These are phyloP conservation scores for Plasmodium ovale DNA, from an alignment of 169 alveolate species.

Conservation along the genomic window DNA sequence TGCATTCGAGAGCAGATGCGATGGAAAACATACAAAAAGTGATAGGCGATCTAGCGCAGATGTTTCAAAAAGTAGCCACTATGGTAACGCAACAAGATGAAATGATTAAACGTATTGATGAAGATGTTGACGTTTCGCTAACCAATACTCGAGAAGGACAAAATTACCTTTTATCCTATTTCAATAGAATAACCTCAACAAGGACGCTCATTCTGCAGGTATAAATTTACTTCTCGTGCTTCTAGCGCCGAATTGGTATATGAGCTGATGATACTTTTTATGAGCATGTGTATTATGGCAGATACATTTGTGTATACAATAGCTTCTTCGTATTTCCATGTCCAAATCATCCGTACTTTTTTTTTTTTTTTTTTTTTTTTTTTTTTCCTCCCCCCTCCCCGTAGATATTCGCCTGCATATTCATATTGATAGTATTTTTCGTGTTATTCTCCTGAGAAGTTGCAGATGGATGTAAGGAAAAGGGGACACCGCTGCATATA, in stretches of 20 bases:
- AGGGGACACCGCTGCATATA: not conserved
- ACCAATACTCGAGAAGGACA: slow-evolving; percentile 80
- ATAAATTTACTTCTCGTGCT: no score
- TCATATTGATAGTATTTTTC: slow-evolving; percentile 54
- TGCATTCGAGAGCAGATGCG: slow-evolving; percentile 80
- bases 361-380: not conserved
- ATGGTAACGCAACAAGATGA: slow-evolving; percentile 86
- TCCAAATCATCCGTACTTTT: not conserved
- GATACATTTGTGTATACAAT: not conserved
- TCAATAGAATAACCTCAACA: slow-evolving; percentile 27
- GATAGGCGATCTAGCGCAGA: slow-evolving; percentile 85
- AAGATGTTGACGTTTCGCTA: slow-evolving; percentile 82
- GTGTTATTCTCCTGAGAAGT: slow-evolving; percentile 26
- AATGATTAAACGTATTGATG: slow-evolving; percentile 86
- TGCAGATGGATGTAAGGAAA: not conserved
- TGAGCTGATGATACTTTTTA: not conserved
- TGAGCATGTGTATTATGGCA: not conserved
- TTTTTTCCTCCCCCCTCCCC: not conserved
- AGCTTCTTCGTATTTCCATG: not conserved
- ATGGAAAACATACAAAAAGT: slow-evolving; percentile 85
- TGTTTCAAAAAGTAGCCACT: slow-evolving; percentile 84
- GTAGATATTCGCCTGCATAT: slow-evolving; percentile 56
- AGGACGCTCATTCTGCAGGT: slow-evolving; percentile 62
- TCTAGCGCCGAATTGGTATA: no score
- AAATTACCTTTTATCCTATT: slow-evolving; percentile 35